These are phyloP conservation scores for Lenwebbia sp. DNA, from an alignment of 345 rosid genomes.

Conservation along the genomic window DNA sequence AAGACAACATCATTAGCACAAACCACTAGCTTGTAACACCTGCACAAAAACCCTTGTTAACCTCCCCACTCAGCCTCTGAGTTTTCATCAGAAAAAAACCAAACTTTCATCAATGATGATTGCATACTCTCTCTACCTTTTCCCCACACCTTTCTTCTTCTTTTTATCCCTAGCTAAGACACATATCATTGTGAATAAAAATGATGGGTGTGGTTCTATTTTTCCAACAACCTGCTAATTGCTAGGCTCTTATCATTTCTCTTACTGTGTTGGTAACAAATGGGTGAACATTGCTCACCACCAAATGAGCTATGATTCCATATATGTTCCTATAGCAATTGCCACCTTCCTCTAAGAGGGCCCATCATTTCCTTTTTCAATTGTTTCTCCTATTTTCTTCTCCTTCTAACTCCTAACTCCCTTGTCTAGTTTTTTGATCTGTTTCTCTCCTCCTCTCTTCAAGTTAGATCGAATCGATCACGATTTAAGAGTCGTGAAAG, in stretches of 20 bases:
- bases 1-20: conserved; percentile 79
- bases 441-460: background rate
- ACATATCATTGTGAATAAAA: background rate
- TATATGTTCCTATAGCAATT: conserved; percentile 30
- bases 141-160: background rate
- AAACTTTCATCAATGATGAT: background rate
- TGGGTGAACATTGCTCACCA: conserved; percentile 25
- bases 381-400: background rate
- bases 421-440: background rate
- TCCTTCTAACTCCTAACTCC: background rate
- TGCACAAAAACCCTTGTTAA: background rate
- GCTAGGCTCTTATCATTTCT: background rate
- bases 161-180: background rate
- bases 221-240: background rate
- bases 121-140: background rate
- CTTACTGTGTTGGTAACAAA: background rate
- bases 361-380: background rate
- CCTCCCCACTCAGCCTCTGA: conserved; percentile 8
- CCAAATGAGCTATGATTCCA: conserved; percentile 28
- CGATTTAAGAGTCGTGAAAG: background rate
- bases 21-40: conserved; percentile 30
- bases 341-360: conserved; percentile 19
- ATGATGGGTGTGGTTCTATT: background rate
- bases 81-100: conserved; percentile 6
- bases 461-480: background rate